phyloP scores from a whole-genome alignment of 345 rosid species.

The Populus deltoides region DNA sequence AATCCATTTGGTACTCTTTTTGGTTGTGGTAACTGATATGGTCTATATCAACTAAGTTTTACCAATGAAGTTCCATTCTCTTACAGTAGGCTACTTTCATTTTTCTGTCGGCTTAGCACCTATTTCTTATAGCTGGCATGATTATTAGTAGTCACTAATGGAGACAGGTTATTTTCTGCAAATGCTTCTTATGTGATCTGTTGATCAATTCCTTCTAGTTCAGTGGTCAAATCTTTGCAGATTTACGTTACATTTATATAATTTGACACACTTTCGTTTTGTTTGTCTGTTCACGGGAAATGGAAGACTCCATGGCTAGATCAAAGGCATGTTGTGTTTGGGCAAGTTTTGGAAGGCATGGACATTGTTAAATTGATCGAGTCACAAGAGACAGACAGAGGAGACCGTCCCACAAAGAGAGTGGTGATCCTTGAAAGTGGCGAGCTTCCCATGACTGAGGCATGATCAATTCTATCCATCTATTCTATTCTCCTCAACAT shows the following conservation, averaged over 20 bases:
- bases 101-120: neutral
- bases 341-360: conserved; percentile 96
- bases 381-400: conserved; percentile 87
- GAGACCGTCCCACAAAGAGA: conserved; percentile 89
- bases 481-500: neutral
- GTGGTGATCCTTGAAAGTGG: conserved; percentile 84
- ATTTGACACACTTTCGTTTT: neutral
- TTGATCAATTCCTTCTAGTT: neutral
- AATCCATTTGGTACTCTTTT: neutral
- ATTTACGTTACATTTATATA: neutral
- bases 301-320: conserved; percentile 95
- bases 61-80: neutral
- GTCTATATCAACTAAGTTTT: neutral
- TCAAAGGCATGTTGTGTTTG: conserved; percentile 92
- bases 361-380: conserved; percentile 73
- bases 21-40: neutral
- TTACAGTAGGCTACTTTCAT: neutral
- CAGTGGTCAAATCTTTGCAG: neutral
- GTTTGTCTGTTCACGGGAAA: conserved; percentile 9
- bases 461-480: conserved; percentile 21
- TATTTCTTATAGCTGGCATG: neutral
- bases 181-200: neutral
- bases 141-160: neutral
- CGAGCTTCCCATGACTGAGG: conserved; percentile 72
- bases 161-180: neutral